phyloP scores from a whole-genome alignment of 345 rosid species.

The Rhodomyrtus tomentosa region DNA sequence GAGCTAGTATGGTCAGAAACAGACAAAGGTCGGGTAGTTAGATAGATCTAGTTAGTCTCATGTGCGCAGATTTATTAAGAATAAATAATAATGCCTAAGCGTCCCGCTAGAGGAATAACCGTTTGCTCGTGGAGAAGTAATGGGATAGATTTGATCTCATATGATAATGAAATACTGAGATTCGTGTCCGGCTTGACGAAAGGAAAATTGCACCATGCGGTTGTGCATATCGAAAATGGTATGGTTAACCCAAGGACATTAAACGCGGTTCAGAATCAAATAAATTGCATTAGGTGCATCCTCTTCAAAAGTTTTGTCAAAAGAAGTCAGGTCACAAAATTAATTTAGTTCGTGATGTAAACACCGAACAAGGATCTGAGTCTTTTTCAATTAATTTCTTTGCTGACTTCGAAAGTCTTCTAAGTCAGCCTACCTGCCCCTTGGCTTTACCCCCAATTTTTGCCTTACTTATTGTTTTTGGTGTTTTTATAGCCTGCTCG shows the following conservation, averaged over 20 bases:
- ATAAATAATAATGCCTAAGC: not conserved
- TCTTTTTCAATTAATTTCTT: not conserved
- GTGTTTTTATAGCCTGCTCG: not conserved
- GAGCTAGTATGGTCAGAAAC: too few relatives aligned
- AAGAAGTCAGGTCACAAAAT: not conserved
- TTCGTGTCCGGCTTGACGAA: fast-evolving
- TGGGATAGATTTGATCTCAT: not conserved
- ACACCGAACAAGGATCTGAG: not conserved
- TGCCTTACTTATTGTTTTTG: not conserved
- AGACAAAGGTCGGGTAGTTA: too few relatives aligned
- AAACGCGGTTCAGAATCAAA: too few relatives aligned
- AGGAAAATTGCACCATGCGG: not conserved
- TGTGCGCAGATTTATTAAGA: too few relatives aligned
- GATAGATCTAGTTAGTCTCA: too few relatives aligned
- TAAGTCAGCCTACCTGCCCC: fast-evolving
- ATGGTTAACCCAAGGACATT: not conserved
- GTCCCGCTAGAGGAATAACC: too few relatives aligned
- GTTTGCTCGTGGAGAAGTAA: not conserved
- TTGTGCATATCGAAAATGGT: not conserved
- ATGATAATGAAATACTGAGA: not conserved
- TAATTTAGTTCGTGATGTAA: too few relatives aligned
- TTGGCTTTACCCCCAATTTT: too few relatives aligned
- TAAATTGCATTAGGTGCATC: not conserved
- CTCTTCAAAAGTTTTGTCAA: not conserved
- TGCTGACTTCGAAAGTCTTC: too few relatives aligned